phyloP scores from a whole-genome alignment of 2,329 filamentous ascomycete species.

The Aphanoascus verrucosus region DNA sequence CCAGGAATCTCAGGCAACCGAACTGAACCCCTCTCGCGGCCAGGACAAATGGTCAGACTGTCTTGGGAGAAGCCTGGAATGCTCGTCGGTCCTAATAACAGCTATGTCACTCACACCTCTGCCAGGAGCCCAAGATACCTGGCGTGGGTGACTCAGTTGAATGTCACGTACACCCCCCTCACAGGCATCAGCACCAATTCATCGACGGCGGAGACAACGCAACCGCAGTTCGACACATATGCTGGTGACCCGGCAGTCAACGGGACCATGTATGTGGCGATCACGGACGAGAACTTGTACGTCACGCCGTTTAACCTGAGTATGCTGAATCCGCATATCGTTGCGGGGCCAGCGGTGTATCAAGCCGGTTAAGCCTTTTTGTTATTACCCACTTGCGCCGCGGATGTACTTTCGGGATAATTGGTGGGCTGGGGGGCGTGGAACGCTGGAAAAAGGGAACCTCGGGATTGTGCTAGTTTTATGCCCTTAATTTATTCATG shows the following conservation, averaged over 20 bases:
- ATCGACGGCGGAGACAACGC: constrained; percentile 24
- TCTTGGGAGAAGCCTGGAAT: constrained; percentile 61
- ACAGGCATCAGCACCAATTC: constrained; percentile 20
- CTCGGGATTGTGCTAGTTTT: no score
- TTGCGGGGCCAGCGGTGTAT: constrained; percentile 60
- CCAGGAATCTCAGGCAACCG: constrained; percentile 60
- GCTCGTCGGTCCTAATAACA: constrained; percentile 67
- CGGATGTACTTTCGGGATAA: background rate
- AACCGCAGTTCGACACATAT: constrained; percentile 60
- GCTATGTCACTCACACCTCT: constrained; percentile 55
- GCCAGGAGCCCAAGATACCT: constrained; percentile 56
- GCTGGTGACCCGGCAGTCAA: constrained; percentile 60
- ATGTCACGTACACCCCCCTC: constrained; percentile 59
- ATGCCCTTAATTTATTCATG: no score
- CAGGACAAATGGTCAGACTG: constrained; percentile 60
- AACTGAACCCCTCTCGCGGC: constrained; percentile 59
- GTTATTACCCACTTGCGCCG: background rate
- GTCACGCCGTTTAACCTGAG: constrained; percentile 68
- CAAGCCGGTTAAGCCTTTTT: constrained; percentile 54
- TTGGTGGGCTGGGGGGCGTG: background rate
- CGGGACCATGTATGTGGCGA: constrained; percentile 65
- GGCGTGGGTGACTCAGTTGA: constrained; percentile 67
- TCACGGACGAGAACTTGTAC: constrained; percentile 58
- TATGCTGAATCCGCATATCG: constrained; percentile 64
- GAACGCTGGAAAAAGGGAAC: no score